Conservation (phyloP, 2,329 filamentous ascomycete species). For the Apiospora koreana region DNA sequence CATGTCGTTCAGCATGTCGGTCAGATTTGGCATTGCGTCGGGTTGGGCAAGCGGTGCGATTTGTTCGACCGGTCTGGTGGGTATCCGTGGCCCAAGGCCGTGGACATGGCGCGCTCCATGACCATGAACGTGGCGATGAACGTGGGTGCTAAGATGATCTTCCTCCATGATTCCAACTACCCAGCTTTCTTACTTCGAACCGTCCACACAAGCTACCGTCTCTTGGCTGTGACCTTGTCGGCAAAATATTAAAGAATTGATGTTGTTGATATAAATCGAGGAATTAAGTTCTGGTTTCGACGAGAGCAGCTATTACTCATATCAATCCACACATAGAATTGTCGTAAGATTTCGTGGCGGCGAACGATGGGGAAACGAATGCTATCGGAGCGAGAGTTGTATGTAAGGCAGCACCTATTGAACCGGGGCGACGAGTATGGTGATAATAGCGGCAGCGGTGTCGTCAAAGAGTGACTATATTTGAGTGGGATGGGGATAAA, state of each 20-base stretch:
- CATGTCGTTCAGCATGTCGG: not conserved
- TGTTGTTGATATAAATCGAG: constrained; percentile 1
- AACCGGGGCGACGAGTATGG: not conserved
- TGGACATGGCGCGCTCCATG: constrained; percentile 24
- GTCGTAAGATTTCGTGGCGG: not conserved
- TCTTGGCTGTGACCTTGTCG: not conserved
- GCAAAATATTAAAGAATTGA: constrained; percentile 8
- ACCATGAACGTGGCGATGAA: constrained; percentile 18
- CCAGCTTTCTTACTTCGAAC: not conserved
- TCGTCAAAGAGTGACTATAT: constrained; percentile 27
- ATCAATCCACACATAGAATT: not conserved
- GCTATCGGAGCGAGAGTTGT: not conserved
- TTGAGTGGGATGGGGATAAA: constrained; percentile 22
- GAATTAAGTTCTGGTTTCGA: not conserved
- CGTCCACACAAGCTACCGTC: not conserved
- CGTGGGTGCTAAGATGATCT: constrained; percentile 13
- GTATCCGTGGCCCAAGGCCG: constrained; percentile 23
- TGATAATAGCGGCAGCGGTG: not conserved
- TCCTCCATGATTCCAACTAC: constrained; percentile 17
- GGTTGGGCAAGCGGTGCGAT: constrained; percentile 15
- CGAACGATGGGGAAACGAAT: not conserved
- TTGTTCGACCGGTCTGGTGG: constrained; percentile 19
- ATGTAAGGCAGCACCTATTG: not conserved
- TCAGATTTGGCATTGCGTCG: not conserved
- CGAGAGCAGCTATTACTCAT: not conserved